Evolutionary conservation across 2,329 filamentous ascomycete species (phyloP), one percentile per base, ranked within the genome.

Genomic region (Fusarium illudens): DNA sequence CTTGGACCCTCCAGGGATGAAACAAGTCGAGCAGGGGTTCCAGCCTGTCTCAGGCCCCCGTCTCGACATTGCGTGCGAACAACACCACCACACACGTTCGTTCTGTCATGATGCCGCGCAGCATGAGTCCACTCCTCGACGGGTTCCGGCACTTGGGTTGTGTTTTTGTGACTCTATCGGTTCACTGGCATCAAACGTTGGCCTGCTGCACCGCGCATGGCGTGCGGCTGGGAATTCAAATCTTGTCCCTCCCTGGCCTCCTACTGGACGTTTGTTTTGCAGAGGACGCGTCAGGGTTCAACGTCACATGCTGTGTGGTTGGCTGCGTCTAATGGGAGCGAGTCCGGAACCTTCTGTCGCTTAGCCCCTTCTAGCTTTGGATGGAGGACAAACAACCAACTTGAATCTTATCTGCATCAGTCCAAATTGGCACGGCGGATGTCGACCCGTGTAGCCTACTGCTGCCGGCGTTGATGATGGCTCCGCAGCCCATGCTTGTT

Each of bases 1-100:
- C 56, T 58, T 59, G 37, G 42, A 32, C 32, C 34, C 39, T 60
- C 50, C 32, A 62, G 62, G 48, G 37, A 53, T 68, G 68, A 72
- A 73, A 73, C 66, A 73, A 64, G 65, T 63, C 55, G 60, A 58
- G 29, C 67, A 30, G 44, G 70, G 70, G 61, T 66, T 30, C 57
- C 56, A 37, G 55, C 49, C 56, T 25, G 42, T 54, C 57, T 60
- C 36, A 44, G 20, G 51, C 57, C 36, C 42, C 15, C 30, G 39
- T 44, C 37, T 46, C 33, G 30, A 50, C 48, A 34, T 50, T 50
- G 48, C 30, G 30, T 32, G 37, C 39, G 39, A 46, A 46, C 39
- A 56, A 30, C 54, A 50, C 17, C 42, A 50, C n/a, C 25, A 27
- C 32, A 27, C 32, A 52, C 19, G 33, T 46, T 58, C 15, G 32